Base-by-base conservation (phyloP, 1,139 yeast genomes). In the Yamadazyma sp. region DNA sequence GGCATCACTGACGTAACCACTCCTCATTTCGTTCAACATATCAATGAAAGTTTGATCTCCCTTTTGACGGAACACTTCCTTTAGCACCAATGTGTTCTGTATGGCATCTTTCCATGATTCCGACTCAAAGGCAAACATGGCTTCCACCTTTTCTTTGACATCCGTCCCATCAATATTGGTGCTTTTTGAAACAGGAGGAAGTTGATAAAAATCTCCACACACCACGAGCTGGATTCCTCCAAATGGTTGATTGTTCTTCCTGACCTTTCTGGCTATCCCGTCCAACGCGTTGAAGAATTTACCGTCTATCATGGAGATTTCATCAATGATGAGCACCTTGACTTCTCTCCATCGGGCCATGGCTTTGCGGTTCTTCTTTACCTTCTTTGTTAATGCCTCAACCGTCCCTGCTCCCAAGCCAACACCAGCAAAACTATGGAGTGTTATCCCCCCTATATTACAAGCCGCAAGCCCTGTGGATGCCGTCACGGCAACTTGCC, bases 381-480 rank as follows among this genome's bases (percentile, higher is more conserved):
- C 74, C 47, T 76, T 83, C 45, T 72, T 77, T 11, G 79, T 60
- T 18, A 87, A 57, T 3, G 59, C 56, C 0, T 64, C 59, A 0
- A 58, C 52, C 1, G 56, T 53, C 1, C 61, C 69, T 12, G 54
- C 54, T 0, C 94, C 96, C 8, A 88, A 61, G 0, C 96, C 96
- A 28, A 88, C 82, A 1, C 96, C 96, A 0, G 95, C 82, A 64
- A 82, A 88, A 17, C 94, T 81, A 56, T 89, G 96, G 2, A 89
- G 61, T 0, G 97, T 89, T 31, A 77, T 76, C 17, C 97, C 97
- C 4, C 96, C 95, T 43, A 89, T 83, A 56, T 88, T 87, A 55
- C 92, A 85, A 1, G 96, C 96, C 0, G 97, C 97, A 31, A 89
- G 66, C 0, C 97, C 97, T 0, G 97, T 89, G 0, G 95, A 84